A percentile compares a stretch with the other conserved stretches of the same genome.
Conservation (phyloP, 495 filamentous ascomycete genomes). For the Tetracladium marchalianum region DNA sequence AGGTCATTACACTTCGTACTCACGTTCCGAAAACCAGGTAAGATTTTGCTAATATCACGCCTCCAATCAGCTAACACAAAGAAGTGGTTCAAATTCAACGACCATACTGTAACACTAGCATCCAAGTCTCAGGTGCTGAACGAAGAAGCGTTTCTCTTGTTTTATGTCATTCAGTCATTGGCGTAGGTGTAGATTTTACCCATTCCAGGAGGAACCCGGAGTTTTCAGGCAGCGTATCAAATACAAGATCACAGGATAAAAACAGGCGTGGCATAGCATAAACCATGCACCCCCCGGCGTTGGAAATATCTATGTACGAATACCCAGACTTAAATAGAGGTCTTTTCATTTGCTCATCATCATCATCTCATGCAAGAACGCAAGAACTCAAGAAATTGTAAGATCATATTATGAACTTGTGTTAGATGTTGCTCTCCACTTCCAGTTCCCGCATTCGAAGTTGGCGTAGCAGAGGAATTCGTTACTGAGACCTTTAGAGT, state of each 20-base stretch:
- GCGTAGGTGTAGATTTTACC: constrained; percentile 20
- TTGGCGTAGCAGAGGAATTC: constrained; percentile 73
- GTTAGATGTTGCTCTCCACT: constrained; percentile 21
- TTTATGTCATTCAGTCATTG: constrained; percentile 67
- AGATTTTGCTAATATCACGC: constrained; percentile 14
- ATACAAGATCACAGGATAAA: background rate
- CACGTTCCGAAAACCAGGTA: constrained; percentile 65
- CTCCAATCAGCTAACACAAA: background rate
- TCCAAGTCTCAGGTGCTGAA: constrained; percentile 68
- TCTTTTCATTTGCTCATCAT: background rate
- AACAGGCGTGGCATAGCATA: background rate
- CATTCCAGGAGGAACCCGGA: background rate
- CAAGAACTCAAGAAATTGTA: background rate
- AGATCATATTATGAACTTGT: background rate
- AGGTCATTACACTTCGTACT: constrained; percentile 20
- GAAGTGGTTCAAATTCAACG: constrained; percentile 87
- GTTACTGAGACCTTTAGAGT: constrained; percentile 62
- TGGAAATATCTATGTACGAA: background rate
- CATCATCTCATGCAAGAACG: background rate
- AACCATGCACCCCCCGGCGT: constrained; percentile 9
- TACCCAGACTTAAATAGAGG: background rate
- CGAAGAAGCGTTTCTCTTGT: constrained; percentile 76
- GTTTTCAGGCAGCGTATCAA: background rate
- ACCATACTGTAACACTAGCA: constrained; percentile 76
- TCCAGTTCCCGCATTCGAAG: constrained; percentile 52